Conservation (phyloP, 441 rosid species). For the Pelargonium citronellum region DNA sequence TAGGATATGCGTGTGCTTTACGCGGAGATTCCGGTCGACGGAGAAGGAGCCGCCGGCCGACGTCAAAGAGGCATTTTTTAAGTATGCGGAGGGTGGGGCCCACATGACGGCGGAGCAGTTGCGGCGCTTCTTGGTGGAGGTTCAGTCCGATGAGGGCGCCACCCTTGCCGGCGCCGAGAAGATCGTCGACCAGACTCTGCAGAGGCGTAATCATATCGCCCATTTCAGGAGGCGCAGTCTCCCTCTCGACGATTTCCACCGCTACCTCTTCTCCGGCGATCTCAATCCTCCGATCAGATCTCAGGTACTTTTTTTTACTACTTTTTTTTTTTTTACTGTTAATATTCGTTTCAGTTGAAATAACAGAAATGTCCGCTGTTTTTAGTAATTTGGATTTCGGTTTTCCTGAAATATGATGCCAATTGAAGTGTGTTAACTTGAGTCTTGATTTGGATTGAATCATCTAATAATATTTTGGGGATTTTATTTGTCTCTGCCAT, state of each 20-base stretch:
- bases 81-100: slow-evolving; percentile 41
- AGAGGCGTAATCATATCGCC: slow-evolving; percentile 43
- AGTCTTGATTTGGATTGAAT: too few species aligned
- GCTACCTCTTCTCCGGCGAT: slow-evolving; percentile 48
- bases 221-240: slow-evolving; percentile 45
- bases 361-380: too few species aligned
- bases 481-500: too few species aligned
- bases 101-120: slow-evolving; percentile 58
- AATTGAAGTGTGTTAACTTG: too few species aligned
- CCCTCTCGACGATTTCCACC: slow-evolving; percentile 56
- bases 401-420: too few species aligned
- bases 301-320: slow-evolving; percentile 29
- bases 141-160: slow-evolving; percentile 33
- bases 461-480: too few species aligned
- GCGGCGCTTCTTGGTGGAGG: slow-evolving; percentile 37
- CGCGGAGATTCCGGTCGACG: slow-evolving; percentile 44
- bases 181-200: slow-evolving; percentile 46
- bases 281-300: slow-evolving; percentile 49
- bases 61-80: slow-evolving; percentile 36
- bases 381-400: too few species aligned
- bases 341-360: too few species aligned
- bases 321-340: neutral
- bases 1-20: slow-evolving; percentile 49
- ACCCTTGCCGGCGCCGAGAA: slow-evolving; percentile 39
- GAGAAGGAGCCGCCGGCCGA: slow-evolving; percentile 52